These are phyloP conservation scores for Raphanus sativus DNA, from an alignment of 345 rosid species.

Conservation along the genomic window DNA sequence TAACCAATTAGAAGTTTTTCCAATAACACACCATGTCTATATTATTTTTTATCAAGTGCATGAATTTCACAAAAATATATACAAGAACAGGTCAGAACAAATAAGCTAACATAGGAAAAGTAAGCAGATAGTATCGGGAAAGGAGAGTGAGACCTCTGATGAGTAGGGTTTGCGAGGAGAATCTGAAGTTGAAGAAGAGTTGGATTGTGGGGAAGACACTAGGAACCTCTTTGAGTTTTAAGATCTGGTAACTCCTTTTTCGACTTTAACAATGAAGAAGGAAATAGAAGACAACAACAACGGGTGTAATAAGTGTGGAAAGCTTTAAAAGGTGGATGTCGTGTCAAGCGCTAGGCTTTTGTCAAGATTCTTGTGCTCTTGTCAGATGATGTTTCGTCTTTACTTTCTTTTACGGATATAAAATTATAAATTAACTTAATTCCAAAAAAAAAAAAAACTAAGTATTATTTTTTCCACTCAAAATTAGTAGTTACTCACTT, in stretches of 20 bases:
- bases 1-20: slow-evolving; percentile 4
- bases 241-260: slow-evolving; percentile 26
- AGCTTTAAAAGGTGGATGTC: slow-evolving; percentile 23
- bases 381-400: slow-evolving; percentile 29
- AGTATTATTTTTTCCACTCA: neutral
- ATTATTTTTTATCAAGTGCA: neutral
- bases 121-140: neutral
- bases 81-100: neutral
- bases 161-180: neutral
- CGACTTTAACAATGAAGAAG: slow-evolving; percentile 30
- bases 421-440: neutral
- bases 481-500: neutral
- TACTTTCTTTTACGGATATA: neutral
- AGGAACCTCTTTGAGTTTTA: slow-evolving; percentile 1
- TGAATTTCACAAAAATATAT: neutral
- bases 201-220: neutral
- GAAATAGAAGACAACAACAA: slow-evolving; percentile 17
- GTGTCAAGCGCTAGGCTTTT: slow-evolving; percentile 32
- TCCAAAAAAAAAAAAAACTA: too few species aligned
- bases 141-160: slow-evolving; percentile 20
- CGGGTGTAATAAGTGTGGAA: slow-evolving; percentile 26
- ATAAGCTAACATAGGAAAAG: neutral
- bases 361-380: slow-evolving; percentile 27
- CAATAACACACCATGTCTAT: neutral
- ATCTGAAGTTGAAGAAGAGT: slow-evolving; percentile 6